A percentile compares a stretch with the other conserved stretches of the same genome.
phyloP scores from a whole-genome alignment of 177 flowering plant species.

The Vitis hybrid region DNA sequence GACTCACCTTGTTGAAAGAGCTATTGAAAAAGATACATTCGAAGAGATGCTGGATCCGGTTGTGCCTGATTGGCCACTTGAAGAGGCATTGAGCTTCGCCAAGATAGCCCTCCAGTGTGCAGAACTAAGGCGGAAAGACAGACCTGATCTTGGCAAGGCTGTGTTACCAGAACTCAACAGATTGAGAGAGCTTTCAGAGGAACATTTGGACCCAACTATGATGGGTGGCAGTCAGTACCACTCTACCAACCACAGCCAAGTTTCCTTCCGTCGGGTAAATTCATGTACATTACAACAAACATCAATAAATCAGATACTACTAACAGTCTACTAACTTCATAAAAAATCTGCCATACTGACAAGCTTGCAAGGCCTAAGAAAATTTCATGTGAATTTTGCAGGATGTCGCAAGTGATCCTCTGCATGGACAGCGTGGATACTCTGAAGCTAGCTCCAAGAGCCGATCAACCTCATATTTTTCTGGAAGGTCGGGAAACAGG shows the following conservation, averaged over 20 bases:
- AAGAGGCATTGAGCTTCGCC: constrained; percentile 32
- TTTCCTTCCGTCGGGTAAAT: constrained; percentile 22
- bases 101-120: constrained; percentile 31
- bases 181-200: constrained; percentile 15
- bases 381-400: no score
- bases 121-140: constrained; percentile 38
- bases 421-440: no score
- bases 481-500: no score
- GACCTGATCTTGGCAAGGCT: constrained; percentile 36
- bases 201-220: constrained; percentile 3
- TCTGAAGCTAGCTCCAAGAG: no score
- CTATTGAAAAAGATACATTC: constrained; percentile 30
- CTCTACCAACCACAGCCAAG: constrained; percentile 19
- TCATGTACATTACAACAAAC: background rate
- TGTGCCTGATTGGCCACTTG: constrained; percentile 36
- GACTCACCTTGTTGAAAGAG: constrained; percentile 31
- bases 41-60: constrained; percentile 22
- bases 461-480: no score
- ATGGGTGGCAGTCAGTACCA: constrained; percentile 1
- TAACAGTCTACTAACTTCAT: no score
- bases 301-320: constrained; percentile 14
- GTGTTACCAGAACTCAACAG: constrained; percentile 31
- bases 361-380: no score
- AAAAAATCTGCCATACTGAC: no score
- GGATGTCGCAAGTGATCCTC: no score